Base-by-base conservation (phyloP, 2,329 filamentous ascomycete species). In the Aspergillus oerlinghausenensis region DNA sequence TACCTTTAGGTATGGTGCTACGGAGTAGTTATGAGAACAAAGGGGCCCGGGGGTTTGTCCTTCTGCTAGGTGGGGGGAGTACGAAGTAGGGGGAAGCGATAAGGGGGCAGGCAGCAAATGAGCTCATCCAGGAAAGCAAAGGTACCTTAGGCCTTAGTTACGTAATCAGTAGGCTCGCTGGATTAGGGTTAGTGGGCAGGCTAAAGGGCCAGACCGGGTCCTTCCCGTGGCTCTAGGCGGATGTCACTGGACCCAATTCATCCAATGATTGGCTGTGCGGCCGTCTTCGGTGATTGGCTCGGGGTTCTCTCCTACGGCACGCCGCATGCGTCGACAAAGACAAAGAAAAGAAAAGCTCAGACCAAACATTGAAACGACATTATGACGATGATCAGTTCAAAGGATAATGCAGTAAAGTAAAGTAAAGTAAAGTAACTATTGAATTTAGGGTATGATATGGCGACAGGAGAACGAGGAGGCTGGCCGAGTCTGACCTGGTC, bases 321-420 rank as follows among this genome's bases (percentile, higher is more conserved):
- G 61, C 71, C 70, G 70, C 66, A 63, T 70, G 64, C 63, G 61
- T 40, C 45, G 62, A 53, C 54, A 55, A 51, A 55, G 17, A n/a
- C 47, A 54, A 64, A 66, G 71, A 67, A 73, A 73, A 73, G 70
- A 57, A 67, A 69, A 58, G 63, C 61, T 62, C 62, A 68, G 63
- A 64, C 64, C 49, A 52, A 60, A 51, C 35, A 52, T 55, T 49
- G 47, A 52, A 50, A 52, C 52, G 54, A 57, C 57, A 57, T 35
- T 35, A 35, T 35, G 32, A 4, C 32, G 32, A 35, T 17, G 32
- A 35, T 11, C 32, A 14, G 5, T 17, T 35, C 14, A 35, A 35
- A 35, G 32, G 17, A 35, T 35, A 35, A 6, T 6, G 11, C 17
- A 32, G 29, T 17, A 4, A 23, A 26, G 25, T 7, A 26, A 5